Evolutionary conservation across 768 basidiomycete genomes (phyloP).

Genomic region (Lactifluus piperatus): DNA sequence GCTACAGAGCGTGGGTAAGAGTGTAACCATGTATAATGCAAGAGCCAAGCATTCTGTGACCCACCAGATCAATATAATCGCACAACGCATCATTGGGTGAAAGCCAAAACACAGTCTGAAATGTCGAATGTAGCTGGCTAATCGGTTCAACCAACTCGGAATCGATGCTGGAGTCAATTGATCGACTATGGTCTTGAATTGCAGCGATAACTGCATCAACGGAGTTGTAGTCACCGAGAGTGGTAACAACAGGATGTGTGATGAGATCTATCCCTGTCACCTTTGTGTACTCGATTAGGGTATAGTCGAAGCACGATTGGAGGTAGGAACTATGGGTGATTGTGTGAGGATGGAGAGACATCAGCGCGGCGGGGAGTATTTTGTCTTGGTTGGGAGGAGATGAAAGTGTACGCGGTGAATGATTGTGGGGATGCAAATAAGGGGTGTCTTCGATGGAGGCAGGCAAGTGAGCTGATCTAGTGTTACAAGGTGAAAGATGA

Average conservation of each 20-base stretch:
- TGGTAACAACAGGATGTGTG: neutral
- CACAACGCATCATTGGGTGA: neutral
- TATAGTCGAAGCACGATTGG: neutral
- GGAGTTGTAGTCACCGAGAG: neutral
- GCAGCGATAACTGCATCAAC: neutral
- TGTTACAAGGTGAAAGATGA: neutral
- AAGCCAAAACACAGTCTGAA: neutral
- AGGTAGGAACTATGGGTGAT: neutral
- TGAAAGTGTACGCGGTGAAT: no score
- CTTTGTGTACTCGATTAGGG: neutral
- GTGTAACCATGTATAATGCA: neutral
- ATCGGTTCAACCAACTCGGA: neutral
- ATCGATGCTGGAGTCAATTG: neutral
- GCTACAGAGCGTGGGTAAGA: neutral
- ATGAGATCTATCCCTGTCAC: neutral
- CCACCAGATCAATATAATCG: neutral
- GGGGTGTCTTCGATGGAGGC: neutral
- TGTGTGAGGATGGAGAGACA: neutral
- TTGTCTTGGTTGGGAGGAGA: neutral
- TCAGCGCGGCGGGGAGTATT: neutral
- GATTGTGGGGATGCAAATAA: neutral
- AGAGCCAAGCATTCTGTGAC: neutral
- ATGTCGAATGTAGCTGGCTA: neutral
- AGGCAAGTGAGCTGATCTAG: neutral
- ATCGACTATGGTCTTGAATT: neutral